phyloP scores from a whole-genome alignment of 805 yeast genomes.

The Candida oleophila region DNA sequence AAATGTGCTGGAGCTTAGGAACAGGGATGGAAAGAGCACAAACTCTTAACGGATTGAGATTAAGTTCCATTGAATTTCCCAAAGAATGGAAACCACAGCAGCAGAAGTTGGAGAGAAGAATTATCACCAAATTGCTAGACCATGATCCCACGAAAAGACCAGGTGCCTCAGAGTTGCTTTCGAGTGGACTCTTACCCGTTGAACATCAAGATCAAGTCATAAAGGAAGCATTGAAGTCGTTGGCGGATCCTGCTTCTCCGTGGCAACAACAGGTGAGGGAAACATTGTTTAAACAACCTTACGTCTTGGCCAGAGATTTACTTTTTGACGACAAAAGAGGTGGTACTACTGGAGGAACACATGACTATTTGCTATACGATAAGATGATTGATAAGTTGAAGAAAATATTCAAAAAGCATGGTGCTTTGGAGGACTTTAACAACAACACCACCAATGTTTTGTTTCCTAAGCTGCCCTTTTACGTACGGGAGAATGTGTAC shows the following conservation, averaged over 20 bases:
- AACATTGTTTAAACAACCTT: constrained; percentile 81
- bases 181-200: constrained; percentile 82
- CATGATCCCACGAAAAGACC: constrained; percentile 83
- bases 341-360: constrained; percentile 25
- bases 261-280: constrained; percentile 93
- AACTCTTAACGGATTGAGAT: constrained; percentile 65
- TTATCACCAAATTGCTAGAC: constrained; percentile 65
- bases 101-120: constrained; percentile 58
- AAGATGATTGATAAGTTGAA: constrained; percentile 61
- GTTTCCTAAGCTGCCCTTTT: constrained; percentile 79
- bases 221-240: constrained; percentile 79
- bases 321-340: constrained; percentile 55
- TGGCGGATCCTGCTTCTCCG: constrained; percentile 88
- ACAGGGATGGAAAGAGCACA: constrained; percentile 93
- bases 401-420: constrained; percentile 73
- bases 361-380: constrained; percentile 55
- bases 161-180: constrained; percentile 69
- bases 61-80: constrained; percentile 66
- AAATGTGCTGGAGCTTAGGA: constrained; percentile 81
- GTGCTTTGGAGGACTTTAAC: constrained; percentile 72
- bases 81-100: constrained; percentile 55
- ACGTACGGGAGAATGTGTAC: constrained; percentile 62
- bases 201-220: constrained; percentile 88
- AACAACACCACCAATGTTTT: constrained; percentile 52
- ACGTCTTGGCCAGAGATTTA: constrained; percentile 79